Evolutionary conservation across 2,329 filamentous ascomycete species (phyloP).

Genomic region (Fusarium subglutinans): DNA sequence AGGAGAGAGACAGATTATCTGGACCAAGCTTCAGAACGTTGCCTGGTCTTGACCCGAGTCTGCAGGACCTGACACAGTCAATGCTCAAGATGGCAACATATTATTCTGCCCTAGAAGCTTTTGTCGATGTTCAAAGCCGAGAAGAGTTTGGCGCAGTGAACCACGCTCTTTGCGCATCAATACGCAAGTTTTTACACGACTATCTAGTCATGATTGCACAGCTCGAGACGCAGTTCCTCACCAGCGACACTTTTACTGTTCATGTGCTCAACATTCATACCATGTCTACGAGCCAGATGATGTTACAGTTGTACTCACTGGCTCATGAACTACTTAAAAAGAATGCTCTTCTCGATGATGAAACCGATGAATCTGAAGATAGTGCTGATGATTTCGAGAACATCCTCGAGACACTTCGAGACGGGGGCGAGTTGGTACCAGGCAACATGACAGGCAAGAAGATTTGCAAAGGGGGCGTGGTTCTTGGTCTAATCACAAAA

Average conservation of each 20-base stretch:
- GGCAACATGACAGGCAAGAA: constrained; percentile 86
- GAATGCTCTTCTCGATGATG: constrained; percentile 87
- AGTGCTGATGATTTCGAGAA: constrained; percentile 89
- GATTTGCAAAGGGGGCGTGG: constrained; percentile 94
- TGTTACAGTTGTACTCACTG: constrained; percentile 88
- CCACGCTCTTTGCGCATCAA: constrained; percentile 94
- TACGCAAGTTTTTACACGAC: constrained; percentile 90
- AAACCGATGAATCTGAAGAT: constrained; percentile 75
- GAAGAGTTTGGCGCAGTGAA: constrained; percentile 95
- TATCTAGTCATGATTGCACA: constrained; percentile 94
- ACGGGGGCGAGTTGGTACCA: constrained; percentile 83
- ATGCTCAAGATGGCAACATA: constrained; percentile 96
- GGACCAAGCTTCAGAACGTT: constrained; percentile 84
- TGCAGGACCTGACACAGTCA: constrained; percentile 85
- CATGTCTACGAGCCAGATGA: constrained; percentile 88
- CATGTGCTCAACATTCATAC: constrained; percentile 94
- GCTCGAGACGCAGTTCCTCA: constrained; percentile 91
- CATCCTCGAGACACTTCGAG: constrained; percentile 87
- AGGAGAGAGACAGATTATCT: constrained; percentile 86
- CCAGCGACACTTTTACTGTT: constrained; percentile 87
- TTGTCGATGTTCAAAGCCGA: constrained; percentile 92
- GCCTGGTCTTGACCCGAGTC: constrained; percentile 86
- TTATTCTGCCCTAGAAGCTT: constrained; percentile 89
- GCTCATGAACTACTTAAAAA: constrained; percentile 87
- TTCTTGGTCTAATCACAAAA: constrained; percentile 87